phyloP scores from a whole-genome alignment of 2,329 filamentous ascomycete species.

The Epicoccum sorghinum region DNA sequence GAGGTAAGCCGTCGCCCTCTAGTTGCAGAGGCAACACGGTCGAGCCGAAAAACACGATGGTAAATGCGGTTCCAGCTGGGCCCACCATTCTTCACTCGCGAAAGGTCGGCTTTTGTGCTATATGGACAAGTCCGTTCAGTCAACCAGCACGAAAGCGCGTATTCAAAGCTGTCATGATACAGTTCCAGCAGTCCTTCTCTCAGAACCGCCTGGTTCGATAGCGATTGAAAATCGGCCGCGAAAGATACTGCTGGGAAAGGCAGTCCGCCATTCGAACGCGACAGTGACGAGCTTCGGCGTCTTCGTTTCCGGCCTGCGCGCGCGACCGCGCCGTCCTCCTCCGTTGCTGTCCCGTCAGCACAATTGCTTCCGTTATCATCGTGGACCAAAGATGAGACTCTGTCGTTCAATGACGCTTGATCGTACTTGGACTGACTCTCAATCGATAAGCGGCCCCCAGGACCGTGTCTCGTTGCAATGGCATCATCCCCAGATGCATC shows the following conservation, averaged over 20 bases:
- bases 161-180: constrained; percentile 62
- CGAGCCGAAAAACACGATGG: constrained; percentile 56
- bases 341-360: constrained; percentile 7
- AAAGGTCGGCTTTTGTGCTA: constrained; percentile 38
- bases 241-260: constrained; percentile 29
- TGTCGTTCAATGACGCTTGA: too few species aligned
- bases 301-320: constrained; percentile 32
- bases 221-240: constrained; percentile 38
- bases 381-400: too few species aligned
- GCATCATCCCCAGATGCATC: too few species aligned
- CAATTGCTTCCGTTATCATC: not conserved
- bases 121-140: constrained; percentile 62
- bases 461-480: too few species aligned
- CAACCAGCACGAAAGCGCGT: constrained; percentile 61
- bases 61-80: constrained; percentile 60
- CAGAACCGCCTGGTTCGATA: constrained; percentile 49
- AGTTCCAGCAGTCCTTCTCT: constrained; percentile 55
- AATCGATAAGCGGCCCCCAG: too few species aligned
- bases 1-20: constrained; percentile 51
- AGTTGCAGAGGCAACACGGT: constrained; percentile 51
- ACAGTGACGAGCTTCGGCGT: constrained; percentile 29
- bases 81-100: constrained; percentile 44
- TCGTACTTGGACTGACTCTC: too few species aligned
- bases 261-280: constrained; percentile 25
- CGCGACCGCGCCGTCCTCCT: constrained; percentile 14